phyloP scores from a whole-genome alignment of 768 basidiomycete species.

The Panaeolus cyanescens region DNA sequence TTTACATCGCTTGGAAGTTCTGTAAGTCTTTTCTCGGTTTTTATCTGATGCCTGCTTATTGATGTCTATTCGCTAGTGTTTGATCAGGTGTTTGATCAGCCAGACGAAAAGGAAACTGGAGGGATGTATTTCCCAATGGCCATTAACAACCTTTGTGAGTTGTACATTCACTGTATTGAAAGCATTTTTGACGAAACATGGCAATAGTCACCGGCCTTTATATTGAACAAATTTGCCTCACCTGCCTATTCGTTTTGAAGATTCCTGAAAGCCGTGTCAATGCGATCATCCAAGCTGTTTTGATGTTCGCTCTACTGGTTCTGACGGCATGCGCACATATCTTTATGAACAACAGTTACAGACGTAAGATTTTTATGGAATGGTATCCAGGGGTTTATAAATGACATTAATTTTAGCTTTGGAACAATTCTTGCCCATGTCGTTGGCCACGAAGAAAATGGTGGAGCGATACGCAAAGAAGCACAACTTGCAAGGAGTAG shows the following conservation, averaged over 20 bases:
- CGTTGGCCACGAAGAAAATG: constrained; percentile 60
- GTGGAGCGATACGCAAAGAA: constrained; percentile 40
- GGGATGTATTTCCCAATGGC: constrained; percentile 48
- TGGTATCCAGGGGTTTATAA: not conserved
- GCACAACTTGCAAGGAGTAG: constrained; percentile 21
- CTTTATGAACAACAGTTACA: constrained; percentile 37
- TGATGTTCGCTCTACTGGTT: constrained; percentile 62
- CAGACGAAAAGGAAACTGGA: constrained; percentile 49
- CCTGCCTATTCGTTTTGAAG: constrained; percentile 70
- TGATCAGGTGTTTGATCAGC: constrained; percentile 56
- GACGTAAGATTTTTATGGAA: constrained; percentile 32
- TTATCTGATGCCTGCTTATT: not conserved
- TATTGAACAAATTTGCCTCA: constrained; percentile 67
- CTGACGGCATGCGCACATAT: constrained; percentile 50
- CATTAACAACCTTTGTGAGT: constrained; percentile 50
- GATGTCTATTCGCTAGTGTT: constrained; percentile 31
- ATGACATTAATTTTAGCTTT: constrained; percentile 38
- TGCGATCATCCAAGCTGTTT: constrained; percentile 43
- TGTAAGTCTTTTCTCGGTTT: constrained; percentile 28
- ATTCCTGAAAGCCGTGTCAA: constrained; percentile 32
- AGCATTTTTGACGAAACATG: not conserved
- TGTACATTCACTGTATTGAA: not conserved
- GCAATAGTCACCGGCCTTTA: constrained; percentile 73
- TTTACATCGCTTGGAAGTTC: constrained; percentile 64
- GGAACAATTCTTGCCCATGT: constrained; percentile 58